phyloP scores from a whole-genome alignment of 306 rosid genomes.

The Sindora glabra region DNA sequence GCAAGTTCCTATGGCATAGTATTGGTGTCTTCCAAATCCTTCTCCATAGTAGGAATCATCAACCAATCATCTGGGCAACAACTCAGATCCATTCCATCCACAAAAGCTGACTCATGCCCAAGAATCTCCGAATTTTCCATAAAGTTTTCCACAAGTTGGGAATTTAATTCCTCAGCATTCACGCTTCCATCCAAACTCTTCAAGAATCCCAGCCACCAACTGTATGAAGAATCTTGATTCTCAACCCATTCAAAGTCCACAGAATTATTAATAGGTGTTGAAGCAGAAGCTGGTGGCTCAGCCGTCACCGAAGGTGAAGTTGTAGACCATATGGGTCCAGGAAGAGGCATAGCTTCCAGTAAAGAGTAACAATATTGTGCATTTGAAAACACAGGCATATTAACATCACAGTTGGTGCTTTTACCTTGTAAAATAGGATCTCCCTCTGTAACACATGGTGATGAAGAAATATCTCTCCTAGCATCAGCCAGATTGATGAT shows the following conservation, averaged over 20 bases:
- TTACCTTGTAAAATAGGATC: conserved; percentile 4
- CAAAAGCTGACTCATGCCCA: conserved; percentile 8
- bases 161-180: conserved; percentile 7
- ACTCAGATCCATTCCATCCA: conserved; percentile 18
- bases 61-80: conserved; percentile 47
- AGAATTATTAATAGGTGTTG: conserved; percentile 15
- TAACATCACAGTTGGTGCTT: conserved; percentile 1
- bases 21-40: neutral
- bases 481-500: conserved; percentile 19
- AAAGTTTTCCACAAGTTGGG: conserved; percentile 1
- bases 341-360: conserved; percentile 53
- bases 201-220: conserved; percentile 52
- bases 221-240: conserved; percentile 29
- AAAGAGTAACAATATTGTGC: conserved; percentile 32
- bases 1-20: neutral
- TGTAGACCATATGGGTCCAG: conserved; percentile 59
- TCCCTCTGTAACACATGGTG: conserved; percentile 3
- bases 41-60: conserved; percentile 21
- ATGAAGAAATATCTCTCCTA: conserved; percentile 20
- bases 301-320: conserved; percentile 38
- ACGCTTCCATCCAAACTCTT: conserved; percentile 26
- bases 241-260: conserved; percentile 30
- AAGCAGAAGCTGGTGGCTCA: conserved; percentile 5
- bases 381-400: conserved; percentile 13
- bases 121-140: neutral